Base-by-base conservation (phyloP, 345 rosid genomes). In the Citrus sp. region DNA sequence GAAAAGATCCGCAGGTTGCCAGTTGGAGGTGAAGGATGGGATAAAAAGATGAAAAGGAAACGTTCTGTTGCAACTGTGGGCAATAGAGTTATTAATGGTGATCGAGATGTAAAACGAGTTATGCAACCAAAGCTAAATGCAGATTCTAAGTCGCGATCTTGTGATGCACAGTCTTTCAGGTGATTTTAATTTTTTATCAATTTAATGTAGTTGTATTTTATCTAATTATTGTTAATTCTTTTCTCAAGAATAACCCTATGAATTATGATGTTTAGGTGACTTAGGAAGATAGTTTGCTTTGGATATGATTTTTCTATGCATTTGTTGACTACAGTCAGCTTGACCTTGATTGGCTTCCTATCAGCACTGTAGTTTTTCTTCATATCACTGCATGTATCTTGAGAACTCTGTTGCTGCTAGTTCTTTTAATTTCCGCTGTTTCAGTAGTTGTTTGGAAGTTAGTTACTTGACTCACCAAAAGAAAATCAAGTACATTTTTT, bases 21-120 rank as follows among this genome's bases (percentile, higher is more conserved):
- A 60, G 87, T 90, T 80, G 93, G 91, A 77, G 93, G 97, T 77
- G 99, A 96, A 81, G 95, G 91, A 83, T 94, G 99, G 98, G 99
- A 94, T 68, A 90, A 87, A 78, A 96, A 88, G 87, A 90, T 89
- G 88, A 96, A 92, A 85, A 89, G 92, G 83, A 96, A 90, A 83
- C 92, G 97, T 67, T 96, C 99, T 85, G 92, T 92, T 85, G 94
- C 93, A 67, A 81, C 92, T 77, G 89, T 92, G 64, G 89, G 91
- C 70, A 85, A 80, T 81, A 90, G 98, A 88, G 81, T 87, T 79
- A 54, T 89, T 64, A 86, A 83, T 81, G 80, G 82, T 89, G 97
- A 94, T 72, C 92, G 84, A 72, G 92, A 88, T 27, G 16, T 85
- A 74, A 92, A 92, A 82, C 89, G 89, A 64, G 59, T 86, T 63